These are phyloP conservation scores for Pythium vanterpoolii DNA, from an alignment of 352 stramenopile genomes.

Conservation along the genomic window DNA sequence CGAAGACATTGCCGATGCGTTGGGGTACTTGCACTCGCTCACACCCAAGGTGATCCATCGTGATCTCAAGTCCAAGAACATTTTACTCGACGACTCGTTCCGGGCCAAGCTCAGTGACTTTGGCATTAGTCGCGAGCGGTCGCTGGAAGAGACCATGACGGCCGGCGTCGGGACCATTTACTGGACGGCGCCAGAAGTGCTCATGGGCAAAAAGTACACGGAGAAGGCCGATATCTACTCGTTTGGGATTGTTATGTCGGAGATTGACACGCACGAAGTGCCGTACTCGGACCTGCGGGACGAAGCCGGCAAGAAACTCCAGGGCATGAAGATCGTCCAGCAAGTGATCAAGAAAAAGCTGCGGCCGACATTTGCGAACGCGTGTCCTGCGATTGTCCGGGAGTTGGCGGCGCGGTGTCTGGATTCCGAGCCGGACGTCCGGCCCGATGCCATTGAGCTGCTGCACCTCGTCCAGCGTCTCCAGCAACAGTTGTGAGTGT, in stretches of 20 bases:
- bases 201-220: conserved; percentile 81
- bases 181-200: conserved; percentile 75
- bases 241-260: conserved; percentile 12
- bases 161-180: conserved; percentile 78
- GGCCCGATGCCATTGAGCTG: conserved; percentile 65
- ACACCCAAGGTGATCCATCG: conserved; percentile 73
- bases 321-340: conserved; percentile 82
- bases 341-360: conserved; percentile 70
- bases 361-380: conserved; percentile 49
- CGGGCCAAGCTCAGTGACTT: conserved; percentile 16
- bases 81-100: conserved; percentile 14
- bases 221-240: conserved; percentile 27
- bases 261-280: conserved; percentile 36
- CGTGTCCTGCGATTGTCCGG: conserved; percentile 51
- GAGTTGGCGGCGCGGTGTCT: conserved; percentile 64
- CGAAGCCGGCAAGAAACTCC: conserved; percentile 65
- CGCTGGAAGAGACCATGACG: conserved; percentile 81
- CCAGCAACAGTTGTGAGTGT: conserved; percentile 23
- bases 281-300: conserved; percentile 79
- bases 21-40: conserved; percentile 70
- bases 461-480: conserved; percentile 48
- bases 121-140: conserved; percentile 68
- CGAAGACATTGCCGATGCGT: conserved; percentile 60
- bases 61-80: conserved; percentile 16
- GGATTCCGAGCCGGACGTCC: conserved; percentile 58